Evolutionary conservation across 2,329 filamentous ascomycete species (phyloP).

Genomic region (Cryphonectria japonica): DNA sequence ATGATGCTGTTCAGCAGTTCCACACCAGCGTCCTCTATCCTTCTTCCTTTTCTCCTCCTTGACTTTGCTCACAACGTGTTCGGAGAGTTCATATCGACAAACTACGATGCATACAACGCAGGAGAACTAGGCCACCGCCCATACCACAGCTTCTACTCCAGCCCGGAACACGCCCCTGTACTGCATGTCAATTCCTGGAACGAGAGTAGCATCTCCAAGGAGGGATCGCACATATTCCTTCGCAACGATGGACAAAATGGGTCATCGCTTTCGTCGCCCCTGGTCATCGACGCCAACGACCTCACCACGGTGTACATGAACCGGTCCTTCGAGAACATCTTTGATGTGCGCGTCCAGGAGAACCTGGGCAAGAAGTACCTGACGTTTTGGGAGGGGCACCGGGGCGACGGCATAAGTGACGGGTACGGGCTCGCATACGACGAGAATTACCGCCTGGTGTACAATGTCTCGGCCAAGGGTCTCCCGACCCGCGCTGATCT

Average conservation of each 20-base stretch:
- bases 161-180: constrained; percentile 28
- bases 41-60: not conserved
- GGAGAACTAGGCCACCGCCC: constrained; percentile 31
- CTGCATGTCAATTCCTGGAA: constrained; percentile 32
- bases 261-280: constrained; percentile 25
- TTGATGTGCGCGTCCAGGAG: constrained; percentile 32
- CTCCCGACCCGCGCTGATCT: constrained; percentile 27
- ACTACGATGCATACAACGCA: constrained; percentile 31
- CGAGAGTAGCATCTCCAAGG: constrained; percentile 28
- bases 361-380: constrained; percentile 31
- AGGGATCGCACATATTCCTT: constrained; percentile 33
- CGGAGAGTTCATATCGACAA: constrained; percentile 26
- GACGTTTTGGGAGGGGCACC: constrained; percentile 32
- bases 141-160: constrained; percentile 28
- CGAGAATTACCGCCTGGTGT: constrained; percentile 29
- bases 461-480: constrained; percentile 28
- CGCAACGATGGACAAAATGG: constrained; percentile 30
- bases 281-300: constrained; percentile 31
- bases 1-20: constrained; percentile 2
- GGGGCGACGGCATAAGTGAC: constrained; percentile 29
- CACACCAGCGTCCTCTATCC: not conserved
- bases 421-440: constrained; percentile 32
- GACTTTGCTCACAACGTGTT: not conserved
- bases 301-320: constrained; percentile 33
- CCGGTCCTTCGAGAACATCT: constrained; percentile 31